These are phyloP conservation scores for Hypocreales sp. DNA, from an alignment of 2,329 filamentous ascomycete genomes.

Conservation along the genomic window DNA sequence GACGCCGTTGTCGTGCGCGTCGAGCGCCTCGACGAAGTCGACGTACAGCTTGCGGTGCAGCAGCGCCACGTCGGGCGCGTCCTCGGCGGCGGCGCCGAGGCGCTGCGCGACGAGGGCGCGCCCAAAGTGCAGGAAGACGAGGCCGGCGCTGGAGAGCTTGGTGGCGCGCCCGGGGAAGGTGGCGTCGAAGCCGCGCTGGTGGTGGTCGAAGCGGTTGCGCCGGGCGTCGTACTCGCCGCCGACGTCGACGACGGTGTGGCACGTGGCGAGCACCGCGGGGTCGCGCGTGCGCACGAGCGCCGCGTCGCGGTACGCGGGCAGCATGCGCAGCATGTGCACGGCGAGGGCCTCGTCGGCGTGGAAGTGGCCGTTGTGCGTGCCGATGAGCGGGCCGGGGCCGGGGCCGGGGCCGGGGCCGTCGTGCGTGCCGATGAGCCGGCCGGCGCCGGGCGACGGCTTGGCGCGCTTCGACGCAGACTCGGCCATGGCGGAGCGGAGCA, in stretches of 20 bases:
- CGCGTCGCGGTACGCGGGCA: constrained; percentile 64
- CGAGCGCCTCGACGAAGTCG: constrained; percentile 87
- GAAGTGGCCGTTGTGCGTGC: constrained; percentile 97
- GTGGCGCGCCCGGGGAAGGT: constrained; percentile 74
- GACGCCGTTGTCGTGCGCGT: constrained; percentile 96
- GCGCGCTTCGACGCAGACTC: constrained; percentile 66
- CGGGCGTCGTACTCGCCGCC: constrained; percentile 78
- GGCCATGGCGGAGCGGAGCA: constrained; percentile 24
- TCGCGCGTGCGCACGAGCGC: constrained; percentile 78
- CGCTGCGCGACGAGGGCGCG: constrained; percentile 57
- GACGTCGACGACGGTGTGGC: constrained; percentile 96
- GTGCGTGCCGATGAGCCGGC: constrained; percentile 20
- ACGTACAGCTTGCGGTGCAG: constrained; percentile 84
- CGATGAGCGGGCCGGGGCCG: constrained; percentile 43
- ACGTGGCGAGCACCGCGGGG: constrained; percentile 57
- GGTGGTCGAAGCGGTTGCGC: constrained; percentile 80
- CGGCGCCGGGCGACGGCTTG: constrained; percentile 44
- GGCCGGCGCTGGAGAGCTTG: constrained; percentile 83
- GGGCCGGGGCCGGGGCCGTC: constrained; percentile 20
- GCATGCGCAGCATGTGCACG: constrained; percentile 83
- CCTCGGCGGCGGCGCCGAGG: constrained; percentile 29
- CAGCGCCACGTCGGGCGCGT: constrained; percentile 51
- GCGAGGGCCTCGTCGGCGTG: constrained; percentile 97
- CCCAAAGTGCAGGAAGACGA: constrained; percentile 95
- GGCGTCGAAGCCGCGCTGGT: constrained; percentile 79